phyloP scores from a whole-genome alignment of 2,329 filamentous ascomycete genomes.

The Emmonsiellopsis sp. region DNA sequence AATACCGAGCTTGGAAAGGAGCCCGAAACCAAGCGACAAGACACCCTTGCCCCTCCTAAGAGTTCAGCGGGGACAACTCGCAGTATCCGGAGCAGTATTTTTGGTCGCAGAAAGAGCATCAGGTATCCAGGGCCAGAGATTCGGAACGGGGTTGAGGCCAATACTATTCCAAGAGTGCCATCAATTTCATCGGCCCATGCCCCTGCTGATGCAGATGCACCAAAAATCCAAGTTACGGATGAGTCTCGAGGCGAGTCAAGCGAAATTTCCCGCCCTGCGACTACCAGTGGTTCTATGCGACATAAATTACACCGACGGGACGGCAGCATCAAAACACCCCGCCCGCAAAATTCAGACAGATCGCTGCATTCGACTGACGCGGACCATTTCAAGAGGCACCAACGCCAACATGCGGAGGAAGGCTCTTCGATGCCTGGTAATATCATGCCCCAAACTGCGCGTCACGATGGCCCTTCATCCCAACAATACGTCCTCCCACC shows the following conservation, averaged over 20 bases:
- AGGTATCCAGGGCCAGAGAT: conserved; percentile 36
- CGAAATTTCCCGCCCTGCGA: conserved; percentile 19
- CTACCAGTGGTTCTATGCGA: conserved; percentile 15
- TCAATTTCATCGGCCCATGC: conserved; percentile 18
- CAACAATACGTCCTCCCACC: conserved; percentile 21
- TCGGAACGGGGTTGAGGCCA: conserved; percentile 27
- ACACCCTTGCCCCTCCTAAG: conserved; percentile 52
- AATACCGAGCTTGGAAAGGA: conserved; percentile 38
- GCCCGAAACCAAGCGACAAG: conserved; percentile 15
- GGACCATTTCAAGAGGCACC: conserved; percentile 1
- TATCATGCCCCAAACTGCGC: not conserved
- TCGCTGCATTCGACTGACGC: conserved; percentile 7
- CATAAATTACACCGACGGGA: conserved; percentile 25
- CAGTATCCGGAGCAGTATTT: conserved; percentile 66
- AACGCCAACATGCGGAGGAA: conserved; percentile 1
- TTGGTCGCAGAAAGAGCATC: conserved; percentile 52
- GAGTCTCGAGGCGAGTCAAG: conserved; percentile 37
- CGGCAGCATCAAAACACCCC: conserved; percentile 22
- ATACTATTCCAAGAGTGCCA: conserved; percentile 13
- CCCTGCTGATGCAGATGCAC: conserved; percentile 36
- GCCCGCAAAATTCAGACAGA: conserved; percentile 15
- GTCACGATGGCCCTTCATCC: conserved; percentile 2
- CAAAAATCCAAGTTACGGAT: conserved; percentile 68
- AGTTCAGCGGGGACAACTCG: conserved; percentile 62
- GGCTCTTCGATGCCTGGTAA: not conserved